Evolutionary conservation across 345 rosid genomes (phyloP), one percentile per base, ranked within the genome.

Genomic region (Salix koriyanagi): DNA sequence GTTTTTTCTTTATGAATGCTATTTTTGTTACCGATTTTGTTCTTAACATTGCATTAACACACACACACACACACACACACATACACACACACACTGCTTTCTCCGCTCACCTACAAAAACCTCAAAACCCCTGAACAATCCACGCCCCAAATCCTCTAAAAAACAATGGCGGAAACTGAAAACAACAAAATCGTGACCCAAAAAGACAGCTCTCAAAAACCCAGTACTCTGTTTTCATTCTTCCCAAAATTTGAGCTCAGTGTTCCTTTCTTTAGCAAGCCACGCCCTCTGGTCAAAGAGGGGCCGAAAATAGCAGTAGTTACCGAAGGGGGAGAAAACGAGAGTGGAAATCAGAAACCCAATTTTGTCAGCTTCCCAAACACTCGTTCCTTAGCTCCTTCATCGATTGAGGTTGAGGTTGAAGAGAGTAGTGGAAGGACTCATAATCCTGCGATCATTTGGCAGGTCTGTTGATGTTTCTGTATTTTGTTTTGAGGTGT

Each of bases 351-450:
- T 18, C 37, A 8, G 25, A 77, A 42, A 62, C 75, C 80, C 2
- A 69, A 30, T 30, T 16, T 73, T 16, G 81, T 73, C 18, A 73
- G 75, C 44, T 81, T 81, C 46, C 84, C 80, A 7, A 62, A 72
- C 7, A 13, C 37, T 48, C 46, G 19, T 8, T 65, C 65, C 1
- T 6, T 61, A 2, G 2, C 69, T 32, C 14, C 75, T 7, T 39
- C 71, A 23, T 23, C 81, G 21, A 28, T 77, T 10, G 81, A 69
- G 5, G 37, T 61, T 2, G 81, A 77, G 78, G 32, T 19, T 26
- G 50, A 74, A 52, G 84, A 72, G 67, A 52, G 78, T 37, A 68
- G 78, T 25, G 84, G 84, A 39, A 81, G 28, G 36, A 77, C 84
- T 39, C 75, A 77, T 50, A 81, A 81, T 42, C 75, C 84, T 25